Conservation (phyloP, 129 eudicot genomes). For the carrot (Daucus carota) region DH1_v3.0 NC_030382.2:39854001-39854500, state of each 20-base stretch:
- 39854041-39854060: slow-evolving; percentile 9
- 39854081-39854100: background rate
- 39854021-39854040: slow-evolving; percentile 2
- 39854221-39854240: slow-evolving; percentile 23
- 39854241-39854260: slow-evolving; percentile 12
- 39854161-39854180: slow-evolving; percentile 12
- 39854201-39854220: slow-evolving; percentile 8
- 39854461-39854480: no score
- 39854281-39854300: background rate
- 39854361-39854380: no score
- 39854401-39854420: no score
- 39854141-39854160: slow-evolving; percentile 30
- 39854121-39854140: slow-evolving; percentile 21
- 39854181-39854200: no score
- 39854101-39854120: slow-evolving; percentile 29
- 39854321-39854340: no score
- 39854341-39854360: slow-evolving; percentile 1
- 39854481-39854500: no score
- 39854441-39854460: no score
- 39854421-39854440: no score
- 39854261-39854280: slow-evolving; percentile 10
- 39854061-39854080: background rate
- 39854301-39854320: no score
- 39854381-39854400: no score
- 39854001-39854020: background rate